Base-by-base conservation (phyloP, 257 asterid genomes). In the Primulina huaijiensis region DNA sequence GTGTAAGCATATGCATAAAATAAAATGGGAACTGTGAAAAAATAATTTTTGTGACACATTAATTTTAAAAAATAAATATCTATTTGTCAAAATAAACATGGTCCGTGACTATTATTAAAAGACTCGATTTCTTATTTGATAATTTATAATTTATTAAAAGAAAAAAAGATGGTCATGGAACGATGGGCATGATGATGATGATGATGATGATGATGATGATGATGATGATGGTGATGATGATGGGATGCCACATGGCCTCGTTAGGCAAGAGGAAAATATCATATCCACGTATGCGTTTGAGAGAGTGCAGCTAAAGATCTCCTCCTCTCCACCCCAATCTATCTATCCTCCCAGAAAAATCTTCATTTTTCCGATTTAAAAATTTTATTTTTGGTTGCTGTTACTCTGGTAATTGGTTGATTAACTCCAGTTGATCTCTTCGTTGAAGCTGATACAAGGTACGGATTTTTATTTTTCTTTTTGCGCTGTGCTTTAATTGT, bases 231-330 rank as follows among this genome's bases (percentile, higher is more conserved):
- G 2, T 27, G 30, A 27, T 27, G 30, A 1, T 27, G 29, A 2
- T 21, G 29, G 29, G 29, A 3, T n/a, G 78, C 78, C 79, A 78
- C 77, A 71, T 78, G 83, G 82, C 80, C 30, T 8, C 30, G 56
- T 10, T 25, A 68, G 79, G 77, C 84, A 76, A 69, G 84, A 80
- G 79, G 69, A 82, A 87, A 84, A 87, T 87, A 84, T 86, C 89
- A 71, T 82, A 62, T 83, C 86, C 92, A 92, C 96, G 90, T 92
- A 70, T 43, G 95, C 89, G 71, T 3, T 73, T 52, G 60, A 75
- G 89, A 83, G 90, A 82, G 74, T 71, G 81, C 85, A 83, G 97
- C 80, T 90, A 90, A 89, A 92, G 96, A 88, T 90, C 91, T 86
- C 83, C 50, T 64, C 4, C 56, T 50, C 56, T 50, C 56, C 56